Conservation (phyloP, 495 filamentous ascomycete species). For the Aspergillus ellipticus region DNA sequence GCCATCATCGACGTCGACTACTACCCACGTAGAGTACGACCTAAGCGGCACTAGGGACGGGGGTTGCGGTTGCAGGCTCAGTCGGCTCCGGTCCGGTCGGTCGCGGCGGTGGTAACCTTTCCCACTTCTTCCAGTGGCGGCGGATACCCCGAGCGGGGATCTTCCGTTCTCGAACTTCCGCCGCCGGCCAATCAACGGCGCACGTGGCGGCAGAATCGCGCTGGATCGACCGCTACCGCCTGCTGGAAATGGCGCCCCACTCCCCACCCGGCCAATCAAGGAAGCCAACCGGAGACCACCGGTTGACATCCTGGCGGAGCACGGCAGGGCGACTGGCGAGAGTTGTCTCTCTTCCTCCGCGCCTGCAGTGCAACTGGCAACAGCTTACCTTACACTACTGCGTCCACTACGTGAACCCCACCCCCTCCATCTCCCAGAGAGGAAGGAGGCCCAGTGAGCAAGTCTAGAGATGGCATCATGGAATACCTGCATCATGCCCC, state of each 20-base stretch:
- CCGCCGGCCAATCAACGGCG: conserved; percentile 17
- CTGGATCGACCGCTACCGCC: conserved; percentile 17
- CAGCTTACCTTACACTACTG: too few relatives aligned
- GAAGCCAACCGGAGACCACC: neutral
- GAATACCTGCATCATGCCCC: too few relatives aligned
- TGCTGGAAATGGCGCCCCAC: conserved; percentile 2
- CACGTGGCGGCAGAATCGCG: conserved; percentile 25
- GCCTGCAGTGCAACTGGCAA: too few relatives aligned
- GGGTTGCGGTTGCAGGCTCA: too few relatives aligned
- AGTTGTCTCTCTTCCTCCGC: neutral
- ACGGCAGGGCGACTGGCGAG: neutral
- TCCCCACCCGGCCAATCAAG: conserved; percentile 4
- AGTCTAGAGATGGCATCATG: neutral
- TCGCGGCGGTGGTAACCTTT: neutral
- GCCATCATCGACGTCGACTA: too few relatives aligned
- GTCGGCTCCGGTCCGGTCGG: neutral
- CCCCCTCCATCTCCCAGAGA: neutral
- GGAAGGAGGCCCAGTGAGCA: neutral
- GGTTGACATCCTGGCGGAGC: neutral
- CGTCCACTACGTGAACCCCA: too few relatives aligned
- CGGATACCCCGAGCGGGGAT: conserved; percentile 13
- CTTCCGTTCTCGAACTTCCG: conserved; percentile 6
- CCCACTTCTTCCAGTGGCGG: conserved; percentile 8
- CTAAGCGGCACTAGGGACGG: too few relatives aligned
- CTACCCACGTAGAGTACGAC: too few relatives aligned